phyloP scores from a whole-genome alignment of 352 stramenopile species.

The Thalassiosira exigua region DNA sequence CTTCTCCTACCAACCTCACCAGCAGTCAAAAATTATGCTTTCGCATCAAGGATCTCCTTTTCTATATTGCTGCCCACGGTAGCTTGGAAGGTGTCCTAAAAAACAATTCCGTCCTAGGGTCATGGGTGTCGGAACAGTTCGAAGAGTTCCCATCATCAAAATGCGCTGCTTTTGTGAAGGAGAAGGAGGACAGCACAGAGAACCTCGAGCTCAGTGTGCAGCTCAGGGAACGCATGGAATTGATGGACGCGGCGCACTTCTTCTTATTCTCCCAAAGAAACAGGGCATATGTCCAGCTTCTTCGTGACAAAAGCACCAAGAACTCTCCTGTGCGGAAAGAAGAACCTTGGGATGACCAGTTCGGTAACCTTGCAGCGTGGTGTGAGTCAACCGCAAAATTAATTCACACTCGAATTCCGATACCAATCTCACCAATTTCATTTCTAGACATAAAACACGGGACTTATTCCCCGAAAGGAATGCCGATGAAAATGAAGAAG shows the following conservation, averaged over 20 bases:
- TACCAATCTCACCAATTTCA: too few species aligned
- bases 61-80: slow-evolving; percentile 39
- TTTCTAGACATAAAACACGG: too few species aligned
- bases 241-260: slow-evolving; percentile 28
- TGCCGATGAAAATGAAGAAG: too few species aligned
- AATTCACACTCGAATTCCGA: too few species aligned
- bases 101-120: slow-evolving; percentile 28
- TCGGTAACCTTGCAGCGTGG: too few species aligned
- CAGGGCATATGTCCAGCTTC: slow-evolving; percentile 17
- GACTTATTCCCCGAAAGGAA: too few species aligned
- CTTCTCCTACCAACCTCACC: too few species aligned
- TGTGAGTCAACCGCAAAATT: too few species aligned
- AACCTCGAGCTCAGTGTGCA: slow-evolving; percentile 8
- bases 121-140: slow-evolving; percentile 30
- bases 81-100: slow-evolving; percentile 36
- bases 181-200: slow-evolving; percentile 1
- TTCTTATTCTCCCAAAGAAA: slow-evolving; percentile 22
- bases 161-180: slow-evolving; percentile 1
- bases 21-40: too few species aligned
- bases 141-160: slow-evolving; percentile 8
- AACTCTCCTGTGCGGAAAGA: too few species aligned
- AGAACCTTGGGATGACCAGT: too few species aligned
- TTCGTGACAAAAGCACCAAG: slow-evolving; percentile 27
- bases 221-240: slow-evolving; percentile 6
- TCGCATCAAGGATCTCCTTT: too few species aligned